phyloP scores from a whole-genome alignment of 768 basidiomycete species.

The Megacollybia marginata region DNA sequence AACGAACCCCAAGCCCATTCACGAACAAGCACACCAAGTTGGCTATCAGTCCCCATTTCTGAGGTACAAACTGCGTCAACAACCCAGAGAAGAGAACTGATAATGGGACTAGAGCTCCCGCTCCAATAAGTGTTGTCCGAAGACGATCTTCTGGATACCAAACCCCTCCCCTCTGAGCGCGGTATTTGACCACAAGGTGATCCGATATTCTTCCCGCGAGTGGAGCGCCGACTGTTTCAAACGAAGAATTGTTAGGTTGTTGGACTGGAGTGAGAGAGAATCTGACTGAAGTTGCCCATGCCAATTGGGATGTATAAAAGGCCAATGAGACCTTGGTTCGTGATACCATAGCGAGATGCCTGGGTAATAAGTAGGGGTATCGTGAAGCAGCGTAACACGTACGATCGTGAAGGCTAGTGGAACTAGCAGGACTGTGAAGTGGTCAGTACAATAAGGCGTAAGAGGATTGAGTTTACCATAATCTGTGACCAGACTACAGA shows the following conservation, averaged over 20 bases:
- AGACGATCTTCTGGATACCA: constrained; percentile 71
- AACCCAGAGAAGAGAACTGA: constrained; percentile 44
- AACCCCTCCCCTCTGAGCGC: constrained; percentile 38
- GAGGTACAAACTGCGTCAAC: constrained; percentile 41
- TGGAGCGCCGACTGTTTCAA: constrained; percentile 46
- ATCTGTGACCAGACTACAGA: constrained; percentile 25
- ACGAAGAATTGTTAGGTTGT: not conserved
- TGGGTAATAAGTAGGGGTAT: constrained; percentile 13
- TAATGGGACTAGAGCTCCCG: constrained; percentile 42
- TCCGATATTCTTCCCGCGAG: constrained; percentile 57
- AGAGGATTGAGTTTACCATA: constrained; percentile 17
- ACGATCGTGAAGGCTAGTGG: constrained; percentile 67
- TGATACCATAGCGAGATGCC: constrained; percentile 51
- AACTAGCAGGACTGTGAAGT: constrained; percentile 39
- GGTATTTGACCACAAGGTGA: constrained; percentile 37
- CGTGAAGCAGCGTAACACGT: constrained; percentile 9
- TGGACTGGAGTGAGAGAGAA: constrained; percentile 1
- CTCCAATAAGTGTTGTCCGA: constrained; percentile 40
- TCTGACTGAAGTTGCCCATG: constrained; percentile 50
- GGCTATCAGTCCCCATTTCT: constrained; percentile 39
- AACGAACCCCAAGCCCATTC: constrained; percentile 56
- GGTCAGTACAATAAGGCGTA: constrained; percentile 13
- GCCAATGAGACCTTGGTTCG: constrained; percentile 50
- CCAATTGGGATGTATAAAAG: constrained; percentile 56
- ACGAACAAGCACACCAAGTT: constrained; percentile 51